Conservation (phyloP, 1,284 basidiomycete species). For the Spongiforma sp. region DNA sequence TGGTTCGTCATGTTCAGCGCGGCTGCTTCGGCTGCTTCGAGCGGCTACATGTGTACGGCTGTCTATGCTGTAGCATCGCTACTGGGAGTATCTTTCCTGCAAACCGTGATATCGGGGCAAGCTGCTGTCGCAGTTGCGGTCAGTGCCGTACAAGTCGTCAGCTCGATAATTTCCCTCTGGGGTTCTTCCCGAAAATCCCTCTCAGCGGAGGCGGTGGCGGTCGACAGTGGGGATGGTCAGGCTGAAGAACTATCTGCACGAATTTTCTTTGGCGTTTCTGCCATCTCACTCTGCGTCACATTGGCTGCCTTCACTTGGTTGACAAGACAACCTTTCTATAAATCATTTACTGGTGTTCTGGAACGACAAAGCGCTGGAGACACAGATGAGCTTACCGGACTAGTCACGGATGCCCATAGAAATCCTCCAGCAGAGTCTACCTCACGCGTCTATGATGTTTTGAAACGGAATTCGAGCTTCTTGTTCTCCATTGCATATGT, state of each 20-base stretch:
- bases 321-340: slow-evolving; percentile 61
- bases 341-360: slow-evolving; percentile 49
- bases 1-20: slow-evolving; percentile 66
- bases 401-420: slow-evolving; percentile 38
- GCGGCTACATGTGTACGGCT: slow-evolving; percentile 73
- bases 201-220: not conserved
- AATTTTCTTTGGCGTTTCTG: slow-evolving; percentile 74
- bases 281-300: slow-evolving; percentile 62
- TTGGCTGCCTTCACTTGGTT: slow-evolving; percentile 61
- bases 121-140: slow-evolving; percentile 78
- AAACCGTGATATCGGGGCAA: slow-evolving; percentile 76
- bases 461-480: slow-evolving; percentile 68
- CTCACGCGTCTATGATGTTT: slow-evolving; percentile 56
- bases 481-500: slow-evolving; percentile 79
- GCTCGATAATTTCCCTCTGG: slow-evolving; percentile 60
- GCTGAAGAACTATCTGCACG: slow-evolving; percentile 70
- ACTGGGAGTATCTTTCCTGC: slow-evolving; percentile 71
- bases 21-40: slow-evolving; percentile 57
- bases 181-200: slow-evolving; percentile 38
- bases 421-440: slow-evolving; percentile 37
- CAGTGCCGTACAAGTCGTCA: slow-evolving; percentile 72
- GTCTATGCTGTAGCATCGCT: slow-evolving; percentile 73
- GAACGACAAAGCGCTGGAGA: slow-evolving; percentile 37
- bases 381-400: slow-evolving; percentile 38
- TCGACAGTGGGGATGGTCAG: slow-evolving; percentile 38